Conservation (phyloP, 129 eudicot genomes). For the Glebionis coronaria region DNA sequence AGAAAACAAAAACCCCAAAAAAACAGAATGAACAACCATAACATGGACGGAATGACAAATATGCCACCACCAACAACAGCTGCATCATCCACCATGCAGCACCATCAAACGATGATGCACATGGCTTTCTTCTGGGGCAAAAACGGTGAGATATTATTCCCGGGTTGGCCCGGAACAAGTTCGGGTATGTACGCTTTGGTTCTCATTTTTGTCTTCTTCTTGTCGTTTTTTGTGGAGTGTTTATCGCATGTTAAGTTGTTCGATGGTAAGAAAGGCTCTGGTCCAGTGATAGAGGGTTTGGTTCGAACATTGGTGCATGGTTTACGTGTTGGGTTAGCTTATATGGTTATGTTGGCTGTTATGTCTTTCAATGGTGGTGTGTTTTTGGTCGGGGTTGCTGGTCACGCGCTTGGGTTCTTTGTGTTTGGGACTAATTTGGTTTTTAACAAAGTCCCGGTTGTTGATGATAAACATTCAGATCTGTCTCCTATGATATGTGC, state of each 20-base stretch:
- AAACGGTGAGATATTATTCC: constrained; percentile 51
- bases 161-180: constrained; percentile 71
- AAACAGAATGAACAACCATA: constrained; percentile 25
- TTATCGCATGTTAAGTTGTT: constrained; percentile 46
- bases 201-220: constrained; percentile 47
- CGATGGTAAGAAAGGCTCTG: constrained; percentile 11
- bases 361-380: constrained; percentile 84
- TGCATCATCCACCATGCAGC: constrained; percentile 12
- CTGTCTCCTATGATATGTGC: constrained; percentile 49
- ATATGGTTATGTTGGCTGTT: constrained; percentile 73
- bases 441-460: constrained; percentile 21
- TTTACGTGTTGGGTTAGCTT: constrained; percentile 53
- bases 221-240: constrained; percentile 58
- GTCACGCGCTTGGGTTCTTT: constrained; percentile 73
- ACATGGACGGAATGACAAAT: constrained; percentile 39
- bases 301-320: constrained; percentile 53
- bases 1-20: too few species aligned
- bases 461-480: constrained; percentile 32
- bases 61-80: constrained; percentile 32
- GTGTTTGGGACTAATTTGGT: constrained; percentile 56
- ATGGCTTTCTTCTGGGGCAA: constrained; percentile 91
- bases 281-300: constrained; percentile 36
- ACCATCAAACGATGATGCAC: constrained; percentile 73
- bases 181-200: constrained; percentile 59
- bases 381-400: constrained; percentile 57